These are phyloP conservation scores for Aspergillus sergii DNA, from an alignment of 2,329 filamentous ascomycete species.

Conservation along the genomic window DNA sequence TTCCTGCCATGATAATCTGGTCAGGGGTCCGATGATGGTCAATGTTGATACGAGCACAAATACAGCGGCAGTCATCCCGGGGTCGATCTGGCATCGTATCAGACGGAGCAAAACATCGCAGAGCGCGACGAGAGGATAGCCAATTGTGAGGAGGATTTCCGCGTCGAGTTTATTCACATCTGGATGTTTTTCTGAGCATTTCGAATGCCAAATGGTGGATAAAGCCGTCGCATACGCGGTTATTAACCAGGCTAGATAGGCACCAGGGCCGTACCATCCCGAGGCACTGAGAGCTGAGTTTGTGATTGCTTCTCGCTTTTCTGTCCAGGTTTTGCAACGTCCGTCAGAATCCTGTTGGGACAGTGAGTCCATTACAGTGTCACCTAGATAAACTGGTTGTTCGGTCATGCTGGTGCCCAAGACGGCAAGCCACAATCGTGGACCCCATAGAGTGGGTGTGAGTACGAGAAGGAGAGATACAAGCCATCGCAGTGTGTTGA, in stretches of 20 bases:
- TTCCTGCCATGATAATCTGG: background rate
- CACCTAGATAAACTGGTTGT: background rate
- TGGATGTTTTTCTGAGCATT: background rate
- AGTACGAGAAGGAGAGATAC: background rate
- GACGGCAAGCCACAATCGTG: background rate
- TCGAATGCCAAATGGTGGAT: background rate
- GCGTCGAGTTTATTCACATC: background rate
- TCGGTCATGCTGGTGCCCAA: background rate
- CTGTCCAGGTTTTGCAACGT: background rate
- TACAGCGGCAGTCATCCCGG: background rate
- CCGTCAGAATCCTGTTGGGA: background rate
- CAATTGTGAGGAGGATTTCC: background rate
- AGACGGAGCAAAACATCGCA: background rate
- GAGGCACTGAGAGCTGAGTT: background rate
- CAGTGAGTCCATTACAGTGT: background rate
- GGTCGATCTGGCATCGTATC: background rate
- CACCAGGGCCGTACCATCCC: slow-evolving; percentile 1
- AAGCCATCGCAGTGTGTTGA: slow-evolving; percentile 1
- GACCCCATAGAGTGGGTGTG: slow-evolving; percentile 2
- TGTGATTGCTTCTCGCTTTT: background rate
- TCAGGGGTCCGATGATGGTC: background rate
- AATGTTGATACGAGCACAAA: background rate
- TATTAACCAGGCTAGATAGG: slow-evolving; percentile 3
- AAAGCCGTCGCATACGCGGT: background rate
- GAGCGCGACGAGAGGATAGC: background rate